Conservation (phyloP, 2,329 filamentous ascomycete species). For the Chaetomium globosum region DNA sequence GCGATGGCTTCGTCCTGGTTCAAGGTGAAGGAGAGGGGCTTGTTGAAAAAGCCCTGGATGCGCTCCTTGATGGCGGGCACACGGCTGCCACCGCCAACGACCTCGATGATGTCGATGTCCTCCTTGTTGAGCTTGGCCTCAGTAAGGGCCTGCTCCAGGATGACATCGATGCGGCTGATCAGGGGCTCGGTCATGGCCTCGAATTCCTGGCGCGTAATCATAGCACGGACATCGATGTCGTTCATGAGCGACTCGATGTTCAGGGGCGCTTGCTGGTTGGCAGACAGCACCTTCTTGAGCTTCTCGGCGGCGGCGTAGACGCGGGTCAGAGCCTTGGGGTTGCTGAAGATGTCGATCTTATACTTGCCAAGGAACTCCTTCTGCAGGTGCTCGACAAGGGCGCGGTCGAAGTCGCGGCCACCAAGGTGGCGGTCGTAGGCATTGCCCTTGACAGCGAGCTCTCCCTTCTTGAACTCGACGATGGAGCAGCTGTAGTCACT, state of each 20-base stretch:
- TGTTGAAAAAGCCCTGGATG: conserved; percentile 89
- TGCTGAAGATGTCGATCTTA: conserved; percentile 92
- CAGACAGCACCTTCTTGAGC: conserved; percentile 96
- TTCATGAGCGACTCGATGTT: conserved; percentile 99
- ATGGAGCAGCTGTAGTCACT: conserved; percentile 93
- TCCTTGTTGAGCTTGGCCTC: conserved; percentile 88
- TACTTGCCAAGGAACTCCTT: conserved; percentile 97
- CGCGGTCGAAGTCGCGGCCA: conserved; percentile 95
- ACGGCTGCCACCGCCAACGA: conserved; percentile 93
- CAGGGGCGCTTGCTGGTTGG: conserved; percentile 87
- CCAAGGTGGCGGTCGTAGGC: conserved; percentile 95
- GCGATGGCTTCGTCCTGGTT: conserved; percentile 98
- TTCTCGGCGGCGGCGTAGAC: conserved; percentile 90
- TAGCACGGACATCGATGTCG: conserved; percentile 84
- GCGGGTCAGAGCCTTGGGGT: conserved; percentile 86
- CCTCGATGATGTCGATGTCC: conserved; percentile 90
- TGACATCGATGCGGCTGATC: conserved; percentile 69
- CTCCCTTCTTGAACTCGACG: conserved; percentile 96
- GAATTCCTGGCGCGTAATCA: conserved; percentile 92
- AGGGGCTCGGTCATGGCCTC: conserved; percentile 88
- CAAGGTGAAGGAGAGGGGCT: conserved; percentile 89
- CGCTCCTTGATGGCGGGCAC: conserved; percentile 89
- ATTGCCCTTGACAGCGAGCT: conserved; percentile 89
- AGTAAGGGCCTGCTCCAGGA: conserved; percentile 88
- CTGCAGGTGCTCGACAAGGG: conserved; percentile 89